These are phyloP conservation scores for Fistulinella cinereoalba DNA, from an alignment of 1,284 basidiomycete species.

Conservation along the genomic window DNA sequence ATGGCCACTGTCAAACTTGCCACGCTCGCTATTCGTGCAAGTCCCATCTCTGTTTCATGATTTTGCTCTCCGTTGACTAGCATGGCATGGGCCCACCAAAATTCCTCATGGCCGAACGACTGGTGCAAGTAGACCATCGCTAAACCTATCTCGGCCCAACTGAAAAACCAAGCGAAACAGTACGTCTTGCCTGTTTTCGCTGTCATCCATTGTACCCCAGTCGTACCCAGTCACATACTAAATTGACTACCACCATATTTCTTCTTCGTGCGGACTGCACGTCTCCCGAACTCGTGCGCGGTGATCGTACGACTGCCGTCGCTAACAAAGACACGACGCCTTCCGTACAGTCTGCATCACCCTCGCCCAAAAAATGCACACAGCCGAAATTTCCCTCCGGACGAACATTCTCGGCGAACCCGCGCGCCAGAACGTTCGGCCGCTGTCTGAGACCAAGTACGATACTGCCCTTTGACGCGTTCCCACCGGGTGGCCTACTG, in stretches of 20 bases:
- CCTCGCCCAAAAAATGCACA: conserved; percentile 81
- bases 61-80: too few species aligned
- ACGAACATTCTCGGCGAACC: conserved; percentile 81
- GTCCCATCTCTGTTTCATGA: conserved; percentile 25
- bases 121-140: conserved; percentile 64
- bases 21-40: conserved; percentile 63
- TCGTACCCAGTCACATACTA: neutral
- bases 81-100: neutral
- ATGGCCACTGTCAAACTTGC: conserved; percentile 73
- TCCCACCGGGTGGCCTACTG: too few species aligned
- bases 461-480: too few species aligned
- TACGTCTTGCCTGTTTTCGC: conserved; percentile 37
- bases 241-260: neutral
- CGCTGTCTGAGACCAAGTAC: conserved; percentile 80
- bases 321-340: conserved; percentile 55
- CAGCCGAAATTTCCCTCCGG: conserved; percentile 72
- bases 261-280: neutral
- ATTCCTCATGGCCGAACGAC: neutral
- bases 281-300: neutral
- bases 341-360: conserved; percentile 76
- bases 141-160: conserved; percentile 75
- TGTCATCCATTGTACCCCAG: neutral
- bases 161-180: conserved; percentile 80
- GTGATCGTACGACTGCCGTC: neutral
- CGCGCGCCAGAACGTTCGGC: conserved; percentile 66